Conservation (phyloP, 108 stramenopile genomes). For the Chaetoceros tenuissimus region DNA sequence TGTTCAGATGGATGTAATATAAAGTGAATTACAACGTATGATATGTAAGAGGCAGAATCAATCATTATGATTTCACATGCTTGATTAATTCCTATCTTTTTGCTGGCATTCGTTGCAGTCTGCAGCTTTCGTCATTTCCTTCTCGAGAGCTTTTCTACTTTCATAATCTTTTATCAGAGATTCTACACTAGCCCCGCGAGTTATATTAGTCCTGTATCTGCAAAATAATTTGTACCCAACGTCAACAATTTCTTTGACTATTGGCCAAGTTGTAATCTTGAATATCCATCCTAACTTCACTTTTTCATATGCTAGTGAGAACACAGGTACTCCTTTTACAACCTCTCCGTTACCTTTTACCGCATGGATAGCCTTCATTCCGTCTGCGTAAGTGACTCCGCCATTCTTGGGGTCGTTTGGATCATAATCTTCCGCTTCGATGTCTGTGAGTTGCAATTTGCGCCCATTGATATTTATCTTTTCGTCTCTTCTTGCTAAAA, state of each 20-base stretch:
- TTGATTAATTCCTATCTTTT: too few species aligned
- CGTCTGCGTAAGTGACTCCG: constrained; percentile 29
- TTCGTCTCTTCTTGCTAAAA: constrained; percentile 27
- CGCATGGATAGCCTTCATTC: constrained; percentile 49
- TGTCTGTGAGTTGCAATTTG: constrained; percentile 41
- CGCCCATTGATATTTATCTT: constrained; percentile 1
- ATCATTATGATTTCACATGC: too few species aligned
- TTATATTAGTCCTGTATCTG: constrained; percentile 33
- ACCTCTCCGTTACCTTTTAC: constrained; percentile 32
- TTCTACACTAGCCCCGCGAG: constrained; percentile 32
- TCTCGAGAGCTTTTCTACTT: constrained; percentile 16
- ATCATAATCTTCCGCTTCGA: constrained; percentile 35
- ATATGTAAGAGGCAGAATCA: too few species aligned
- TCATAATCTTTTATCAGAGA: constrained; percentile 26
- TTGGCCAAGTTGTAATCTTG: constrained; percentile 20
- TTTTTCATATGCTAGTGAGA: constrained; percentile 28
- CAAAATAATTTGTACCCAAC: constrained; percentile 42
- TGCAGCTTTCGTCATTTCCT: too few species aligned
- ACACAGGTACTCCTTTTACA: constrained; percentile 41
- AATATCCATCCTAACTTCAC: constrained; percentile 50
- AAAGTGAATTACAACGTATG: too few species aligned
- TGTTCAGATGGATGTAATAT: too few species aligned
- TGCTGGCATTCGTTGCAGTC: too few species aligned
- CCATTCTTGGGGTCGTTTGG: constrained; percentile 39
- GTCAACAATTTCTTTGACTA: constrained; percentile 17